These are phyloP conservation scores for Rubia yunnanensis DNA, from an alignment of 257 asterid species.

Conservation along the genomic window DNA sequence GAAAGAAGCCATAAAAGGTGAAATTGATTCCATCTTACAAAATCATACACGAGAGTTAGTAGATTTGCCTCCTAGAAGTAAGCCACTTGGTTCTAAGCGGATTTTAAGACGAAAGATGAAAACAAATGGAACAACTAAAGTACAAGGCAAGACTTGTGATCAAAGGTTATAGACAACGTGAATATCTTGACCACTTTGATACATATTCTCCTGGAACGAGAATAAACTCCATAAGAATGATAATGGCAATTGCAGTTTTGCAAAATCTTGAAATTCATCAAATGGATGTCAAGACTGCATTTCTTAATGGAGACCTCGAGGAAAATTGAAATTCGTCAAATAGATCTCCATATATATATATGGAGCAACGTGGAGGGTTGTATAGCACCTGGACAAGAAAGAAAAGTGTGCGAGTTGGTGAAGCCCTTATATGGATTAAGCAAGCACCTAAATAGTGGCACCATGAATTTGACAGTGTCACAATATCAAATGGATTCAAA, in stretches of 20 bases:
- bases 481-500: too few species aligned
- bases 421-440: background rate
- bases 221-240: background rate
- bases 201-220: background rate
- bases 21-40: background rate
- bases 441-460: too few species aligned
- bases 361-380: background rate
- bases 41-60: background rate
- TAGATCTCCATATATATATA: too few species aligned
- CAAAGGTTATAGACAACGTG: background rate
- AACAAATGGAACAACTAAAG: background rate
- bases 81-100: background rate
- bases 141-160: background rate
- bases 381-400: background rate
- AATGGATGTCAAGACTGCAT: too few species aligned
- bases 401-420: background rate
- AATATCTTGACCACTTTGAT: background rate
- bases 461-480: too few species aligned
- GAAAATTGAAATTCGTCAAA: too few species aligned
- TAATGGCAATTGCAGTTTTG: background rate
- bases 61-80: background rate
- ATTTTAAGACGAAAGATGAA: background rate
- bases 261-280: background rate
- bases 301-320: background rate
- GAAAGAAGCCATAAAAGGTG: background rate